Evolutionary conservation across 306 rosid species (phyloP).

Genomic region (Oemleria cerasiformis): DNA sequence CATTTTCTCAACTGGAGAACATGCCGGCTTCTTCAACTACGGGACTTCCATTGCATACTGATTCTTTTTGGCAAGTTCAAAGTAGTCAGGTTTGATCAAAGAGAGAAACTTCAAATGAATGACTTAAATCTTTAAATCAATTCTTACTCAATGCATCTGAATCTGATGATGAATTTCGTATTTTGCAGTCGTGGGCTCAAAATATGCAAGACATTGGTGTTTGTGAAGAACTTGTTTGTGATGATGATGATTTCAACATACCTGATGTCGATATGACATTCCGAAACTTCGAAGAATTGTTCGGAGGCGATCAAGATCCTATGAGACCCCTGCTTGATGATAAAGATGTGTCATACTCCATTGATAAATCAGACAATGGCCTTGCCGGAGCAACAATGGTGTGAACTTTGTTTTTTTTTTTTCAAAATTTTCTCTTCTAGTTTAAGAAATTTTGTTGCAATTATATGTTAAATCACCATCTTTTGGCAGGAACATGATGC

Average conservation of each 20-base stretch:
- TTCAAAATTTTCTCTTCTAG: neutral
- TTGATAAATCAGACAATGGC: conserved; percentile 44
- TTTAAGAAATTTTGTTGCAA: neutral
- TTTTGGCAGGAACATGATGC: conserved; percentile 48
- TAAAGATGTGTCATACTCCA: conserved; percentile 46
- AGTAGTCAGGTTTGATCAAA: conserved; percentile 66
- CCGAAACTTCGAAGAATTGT: conserved; percentile 69
- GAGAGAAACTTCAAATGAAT: neutral
- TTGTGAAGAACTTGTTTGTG: conserved; percentile 66
- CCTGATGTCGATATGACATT: conserved; percentile 89
- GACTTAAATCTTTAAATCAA: neutral
- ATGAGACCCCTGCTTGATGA: conserved; percentile 37
- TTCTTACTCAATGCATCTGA: neutral
- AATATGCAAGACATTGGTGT: conserved; percentile 90
- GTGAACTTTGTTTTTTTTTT: conserved; percentile 22
- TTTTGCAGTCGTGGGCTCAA: conserved; percentile 84
- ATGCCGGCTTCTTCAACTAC: conserved; percentile 43
- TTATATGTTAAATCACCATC: neutral
- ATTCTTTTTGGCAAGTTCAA: conserved; percentile 57
- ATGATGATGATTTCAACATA: conserved; percentile 61
- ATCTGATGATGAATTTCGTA: neutral
- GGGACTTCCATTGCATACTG: conserved; percentile 60
- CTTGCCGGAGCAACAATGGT: conserved; percentile 53
- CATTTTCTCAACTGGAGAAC: conserved; percentile 50
- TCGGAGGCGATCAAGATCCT: conserved; percentile 75